Percentiles rank a stretch among this genome's conserved stretches.
phyloP scores from a whole-genome alignment of 352 stramenopile genomes.

The Aphanomyces astaci region DNA sequence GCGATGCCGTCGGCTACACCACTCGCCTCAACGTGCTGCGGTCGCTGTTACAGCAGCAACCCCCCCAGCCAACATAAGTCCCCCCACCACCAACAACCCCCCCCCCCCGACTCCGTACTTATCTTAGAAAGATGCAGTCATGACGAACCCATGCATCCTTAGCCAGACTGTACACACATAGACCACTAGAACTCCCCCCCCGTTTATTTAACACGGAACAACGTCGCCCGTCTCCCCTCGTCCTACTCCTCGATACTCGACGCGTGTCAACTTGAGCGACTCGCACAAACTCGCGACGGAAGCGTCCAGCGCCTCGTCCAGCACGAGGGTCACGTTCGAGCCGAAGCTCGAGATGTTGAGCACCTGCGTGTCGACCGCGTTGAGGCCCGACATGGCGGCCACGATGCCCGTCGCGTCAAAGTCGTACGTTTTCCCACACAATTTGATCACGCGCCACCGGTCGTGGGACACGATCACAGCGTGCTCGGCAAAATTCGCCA shows the following conservation, averaged over 20 bases:
- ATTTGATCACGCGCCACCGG: slow-evolving; percentile 77
- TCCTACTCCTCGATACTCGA: slow-evolving; percentile 28
- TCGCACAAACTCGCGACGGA: slow-evolving; percentile 56
- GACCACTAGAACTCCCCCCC: background rate
- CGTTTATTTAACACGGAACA: too few species aligned
- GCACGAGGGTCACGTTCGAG: slow-evolving; percentile 74
- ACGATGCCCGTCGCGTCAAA: slow-evolving; percentile 85
- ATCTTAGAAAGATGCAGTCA: too few species aligned
- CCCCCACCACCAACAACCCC: too few species aligned
- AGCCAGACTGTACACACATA: too few species aligned
- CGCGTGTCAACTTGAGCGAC: slow-evolving; percentile 56
- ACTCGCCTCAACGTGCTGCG: background rate
- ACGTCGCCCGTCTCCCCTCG: too few species aligned
- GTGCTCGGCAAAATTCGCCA: slow-evolving; percentile 57
- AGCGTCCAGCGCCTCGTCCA: slow-evolving; percentile 69
- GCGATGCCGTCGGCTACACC: background rate
- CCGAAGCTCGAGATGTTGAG: slow-evolving; percentile 82
- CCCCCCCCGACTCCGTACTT: too few species aligned
- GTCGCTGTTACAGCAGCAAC: background rate
- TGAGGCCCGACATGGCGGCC: slow-evolving; percentile 75
- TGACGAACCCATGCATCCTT: too few species aligned
- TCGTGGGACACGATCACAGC: slow-evolving; percentile 77
- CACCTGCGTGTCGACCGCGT: slow-evolving; percentile 59
- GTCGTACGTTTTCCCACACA: slow-evolving; percentile 66
- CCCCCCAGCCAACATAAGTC: too few species aligned